phyloP scores from a whole-genome alignment of 1,284 basidiomycete species.

The Cryptococcus sp. region DNA sequence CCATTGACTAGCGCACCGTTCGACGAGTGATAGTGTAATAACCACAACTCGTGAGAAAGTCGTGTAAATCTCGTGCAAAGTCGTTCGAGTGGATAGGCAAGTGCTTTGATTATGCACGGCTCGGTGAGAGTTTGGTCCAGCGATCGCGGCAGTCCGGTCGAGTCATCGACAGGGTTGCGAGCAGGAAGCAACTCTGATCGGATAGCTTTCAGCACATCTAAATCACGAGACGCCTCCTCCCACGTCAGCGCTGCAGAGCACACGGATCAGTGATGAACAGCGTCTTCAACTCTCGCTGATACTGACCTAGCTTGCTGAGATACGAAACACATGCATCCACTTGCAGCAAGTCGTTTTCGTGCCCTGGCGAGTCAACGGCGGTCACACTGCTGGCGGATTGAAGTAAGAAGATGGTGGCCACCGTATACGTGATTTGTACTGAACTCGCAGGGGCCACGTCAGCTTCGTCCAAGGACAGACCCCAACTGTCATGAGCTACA shows the following conservation, averaged over 20 bases:
- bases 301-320: background rate
- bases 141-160: background rate
- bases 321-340: background rate
- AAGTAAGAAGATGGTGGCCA: constrained; percentile 18
- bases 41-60: background rate
- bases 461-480: background rate
- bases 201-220: constrained; percentile 9
- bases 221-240: constrained; percentile 6
- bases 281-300: background rate
- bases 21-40: background rate
- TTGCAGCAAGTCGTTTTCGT: constrained; percentile 10
- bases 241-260: constrained; percentile 3
- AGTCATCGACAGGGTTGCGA: background rate
- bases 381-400: constrained; percentile 10
- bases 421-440: constrained; percentile 8
- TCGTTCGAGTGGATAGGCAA: background rate
- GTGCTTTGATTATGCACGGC: background rate
- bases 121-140: background rate
- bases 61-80: background rate
- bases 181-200: constrained; percentile 14
- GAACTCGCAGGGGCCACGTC: background rate
- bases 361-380: background rate
- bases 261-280: constrained; percentile 1
- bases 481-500: background rate
- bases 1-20: background rate